phyloP scores from a whole-genome alignment of 257 asterid genomes.

The Anisodus tanguticus region DNA sequence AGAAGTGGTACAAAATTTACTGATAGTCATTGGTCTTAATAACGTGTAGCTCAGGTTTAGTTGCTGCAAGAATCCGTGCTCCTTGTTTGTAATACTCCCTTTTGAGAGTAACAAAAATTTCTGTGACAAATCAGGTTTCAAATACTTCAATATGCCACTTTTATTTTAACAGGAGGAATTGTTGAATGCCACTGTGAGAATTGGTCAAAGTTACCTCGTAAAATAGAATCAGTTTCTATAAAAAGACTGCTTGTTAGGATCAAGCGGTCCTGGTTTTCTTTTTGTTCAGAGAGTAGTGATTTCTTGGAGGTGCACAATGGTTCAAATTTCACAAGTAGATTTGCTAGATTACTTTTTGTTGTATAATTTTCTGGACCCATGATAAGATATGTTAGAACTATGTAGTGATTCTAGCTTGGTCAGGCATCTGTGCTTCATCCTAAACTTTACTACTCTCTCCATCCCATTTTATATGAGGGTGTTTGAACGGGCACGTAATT shows the following conservation, averaged over 20 bases:
- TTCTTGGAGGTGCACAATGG: constrained; percentile 8
- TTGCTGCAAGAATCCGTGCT: too few relatives aligned
- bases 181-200: neutral
- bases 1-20: too few relatives aligned
- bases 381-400: neutral
- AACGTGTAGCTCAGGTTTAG: too few relatives aligned
- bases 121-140: neutral
- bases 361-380: constrained; percentile 8
- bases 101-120: neutral
- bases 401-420: neutral
- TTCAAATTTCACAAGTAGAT: neutral
- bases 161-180: neutral
- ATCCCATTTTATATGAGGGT: too few relatives aligned
- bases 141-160: neutral
- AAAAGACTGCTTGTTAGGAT: neutral
- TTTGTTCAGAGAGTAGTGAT: neutral
- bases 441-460: neutral
- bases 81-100: constrained; percentile 2
- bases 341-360: neutral
- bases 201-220: neutral
- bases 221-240: neutral
- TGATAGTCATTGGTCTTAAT: too few relatives aligned
- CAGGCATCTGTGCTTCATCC: neutral
- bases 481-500: too few relatives aligned
- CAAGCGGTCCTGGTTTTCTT: neutral